Conservation (phyloP, 192 early-diverging fungal genomes). For the Spinellus fusiger region DNA sequence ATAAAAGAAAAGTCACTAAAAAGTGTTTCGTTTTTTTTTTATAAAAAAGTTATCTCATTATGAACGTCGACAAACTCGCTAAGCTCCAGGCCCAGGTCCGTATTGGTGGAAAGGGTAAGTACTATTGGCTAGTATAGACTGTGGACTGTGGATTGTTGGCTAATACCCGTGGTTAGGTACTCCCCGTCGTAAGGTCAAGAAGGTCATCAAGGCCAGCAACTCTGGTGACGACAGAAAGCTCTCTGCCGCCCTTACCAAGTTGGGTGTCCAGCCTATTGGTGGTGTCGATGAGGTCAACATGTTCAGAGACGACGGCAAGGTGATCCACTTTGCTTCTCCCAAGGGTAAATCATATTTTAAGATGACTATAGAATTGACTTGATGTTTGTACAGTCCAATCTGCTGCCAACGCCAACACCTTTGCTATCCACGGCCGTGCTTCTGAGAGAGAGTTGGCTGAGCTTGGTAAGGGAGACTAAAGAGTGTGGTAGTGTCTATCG, state of each 20-base stretch:
- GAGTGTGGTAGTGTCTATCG: conserved; percentile 26
- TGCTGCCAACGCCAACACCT: conserved; percentile 86
- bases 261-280: conserved; percentile 79
- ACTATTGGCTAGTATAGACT: neutral
- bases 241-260: conserved; percentile 82
- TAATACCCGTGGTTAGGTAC: conserved; percentile 58
- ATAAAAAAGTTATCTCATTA: conserved; percentile 26
- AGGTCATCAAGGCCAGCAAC: conserved; percentile 41
- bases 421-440: conserved; percentile 83
- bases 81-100: conserved; percentile 89
- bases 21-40: neutral
- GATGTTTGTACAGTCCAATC: conserved; percentile 56
- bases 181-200: conserved; percentile 92
- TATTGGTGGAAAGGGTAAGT: conserved; percentile 67
- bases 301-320: conserved; percentile 90
- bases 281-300: conserved; percentile 98
- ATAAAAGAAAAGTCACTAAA: too few relatives aligned
- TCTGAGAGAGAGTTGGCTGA: conserved; percentile 83
- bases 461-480: conserved; percentile 36
- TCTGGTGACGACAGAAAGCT: conserved; percentile 95
- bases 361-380: neutral
- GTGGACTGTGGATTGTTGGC: neutral
- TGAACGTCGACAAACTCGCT: conserved; percentile 90
- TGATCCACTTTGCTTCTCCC: conserved; percentile 86
- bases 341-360: conserved; percentile 54